Evolutionary conservation across 2,329 filamentous ascomycete genomes (phyloP).

Genomic region (Colletotrichum tropicicola): DNA sequence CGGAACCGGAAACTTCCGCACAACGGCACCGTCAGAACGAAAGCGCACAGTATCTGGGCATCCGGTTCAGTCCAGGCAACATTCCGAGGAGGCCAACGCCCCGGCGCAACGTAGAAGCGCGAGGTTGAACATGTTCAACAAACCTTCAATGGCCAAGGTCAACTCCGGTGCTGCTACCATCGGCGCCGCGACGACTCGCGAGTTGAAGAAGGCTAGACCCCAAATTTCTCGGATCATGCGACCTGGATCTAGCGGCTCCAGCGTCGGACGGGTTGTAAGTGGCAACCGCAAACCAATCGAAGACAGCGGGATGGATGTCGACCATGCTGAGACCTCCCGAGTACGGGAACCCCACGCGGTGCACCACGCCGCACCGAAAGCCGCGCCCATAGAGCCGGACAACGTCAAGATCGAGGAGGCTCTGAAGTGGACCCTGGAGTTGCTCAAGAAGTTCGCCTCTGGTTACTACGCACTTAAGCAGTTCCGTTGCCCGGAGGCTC

Average conservation of each 20-base stretch:
- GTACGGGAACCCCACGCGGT: conserved; percentile 49
- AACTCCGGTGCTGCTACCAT: conserved; percentile 66
- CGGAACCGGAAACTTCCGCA: conserved; percentile 41
- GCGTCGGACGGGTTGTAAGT: conserved; percentile 86
- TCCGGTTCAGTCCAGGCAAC: conserved; percentile 61
- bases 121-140: conserved; percentile 71
- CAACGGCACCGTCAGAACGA: conserved; percentile 67
- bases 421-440: conserved; percentile 78
- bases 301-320: conserved; percentile 73
- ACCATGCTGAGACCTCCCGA: conserved; percentile 68
- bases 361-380: conserved; percentile 48
- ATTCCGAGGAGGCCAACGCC: conserved; percentile 66
- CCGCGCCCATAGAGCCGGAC: conserved; percentile 55
- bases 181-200: conserved; percentile 70
- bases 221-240: conserved; percentile 73
- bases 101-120: conserved; percentile 74
- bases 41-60: conserved; percentile 96
- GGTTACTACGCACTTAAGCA: conserved; percentile 82
- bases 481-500: conserved; percentile 81
- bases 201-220: conserved; percentile 85
- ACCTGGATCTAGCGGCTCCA: conserved; percentile 71
- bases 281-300: conserved; percentile 83
- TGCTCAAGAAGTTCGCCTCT: conserved; percentile 82
- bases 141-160: conserved; percentile 72
- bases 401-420: conserved; percentile 76